phyloP scores from a whole-genome alignment of 169 alveolate species.

The Plasmodium yoelii region DNA sequence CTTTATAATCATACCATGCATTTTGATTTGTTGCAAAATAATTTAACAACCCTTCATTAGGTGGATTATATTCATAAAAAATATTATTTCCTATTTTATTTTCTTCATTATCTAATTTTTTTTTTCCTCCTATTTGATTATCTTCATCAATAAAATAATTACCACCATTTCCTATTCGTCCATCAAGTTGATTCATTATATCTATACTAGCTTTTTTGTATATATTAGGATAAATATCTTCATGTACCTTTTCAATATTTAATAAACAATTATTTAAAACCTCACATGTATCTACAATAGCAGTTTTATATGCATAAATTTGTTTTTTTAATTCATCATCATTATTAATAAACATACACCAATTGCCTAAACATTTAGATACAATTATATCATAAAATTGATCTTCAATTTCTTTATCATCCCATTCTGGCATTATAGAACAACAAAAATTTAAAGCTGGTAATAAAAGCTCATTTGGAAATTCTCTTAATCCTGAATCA shows the following conservation, averaged over 20 bases:
- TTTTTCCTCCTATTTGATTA: not conserved
- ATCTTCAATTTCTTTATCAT: slow-evolving; percentile 79
- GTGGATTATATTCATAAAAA: slow-evolving; percentile 64
- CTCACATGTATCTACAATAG: slow-evolving; percentile 79
- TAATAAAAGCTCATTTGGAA: slow-evolving; percentile 79
- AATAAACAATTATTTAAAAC: slow-evolving; percentile 69
- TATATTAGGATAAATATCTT: slow-evolving; percentile 26
- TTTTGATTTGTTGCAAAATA: slow-evolving; percentile 43
- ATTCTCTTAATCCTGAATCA: slow-evolving; percentile 80
- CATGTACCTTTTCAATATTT: slow-evolving; percentile 28
- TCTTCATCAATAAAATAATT: not conserved
- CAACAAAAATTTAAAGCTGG: slow-evolving; percentile 82
- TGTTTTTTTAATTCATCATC: slow-evolving; percentile 78
- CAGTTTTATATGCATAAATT: slow-evolving; percentile 81
- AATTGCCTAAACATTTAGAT: slow-evolving; percentile 81
- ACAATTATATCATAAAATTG: slow-evolving; percentile 82
- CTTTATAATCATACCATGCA: slow-evolving; percentile 70
- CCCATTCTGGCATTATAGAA: slow-evolving; percentile 79
- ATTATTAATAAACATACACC: slow-evolving; percentile 82
- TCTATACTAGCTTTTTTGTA: slow-evolving; percentile 48
- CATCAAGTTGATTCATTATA: slow-evolving; percentile 1
- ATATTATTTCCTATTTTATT: slow-evolving; percentile 14
- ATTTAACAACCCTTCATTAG: slow-evolving; percentile 30
- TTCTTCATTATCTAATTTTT: not conserved
- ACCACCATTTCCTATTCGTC: not conserved